A percentile compares a stretch with the other conserved stretches of the same genome.
Conservation (phyloP, 305 asterid species). For the Coffea humblotiana region DNA sequence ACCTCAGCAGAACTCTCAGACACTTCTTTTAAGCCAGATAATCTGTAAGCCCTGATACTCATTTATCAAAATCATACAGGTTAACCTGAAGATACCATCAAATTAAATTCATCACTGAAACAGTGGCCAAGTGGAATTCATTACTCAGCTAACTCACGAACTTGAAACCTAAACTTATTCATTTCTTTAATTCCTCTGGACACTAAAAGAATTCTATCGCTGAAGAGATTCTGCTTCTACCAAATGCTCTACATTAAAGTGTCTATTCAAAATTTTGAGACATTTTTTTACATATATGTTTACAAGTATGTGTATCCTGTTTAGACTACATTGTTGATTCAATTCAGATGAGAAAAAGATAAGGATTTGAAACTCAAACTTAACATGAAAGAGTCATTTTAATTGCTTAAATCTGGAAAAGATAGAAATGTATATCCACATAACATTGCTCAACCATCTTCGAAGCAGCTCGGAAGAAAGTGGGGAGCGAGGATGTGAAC, state of each 20-base stretch:
- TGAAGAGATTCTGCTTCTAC: not conserved
- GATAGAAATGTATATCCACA: not conserved
- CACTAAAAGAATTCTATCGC: not conserved
- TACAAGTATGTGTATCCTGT: not conserved
- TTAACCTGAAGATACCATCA: not conserved
- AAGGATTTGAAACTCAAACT: not conserved
- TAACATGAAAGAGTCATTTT: not conserved
- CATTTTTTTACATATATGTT: not conserved
- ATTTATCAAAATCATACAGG: not conserved
- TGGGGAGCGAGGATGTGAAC: not conserved
- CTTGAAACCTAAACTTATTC: not conserved
- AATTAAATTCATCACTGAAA: no score
- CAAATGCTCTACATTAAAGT: not conserved
- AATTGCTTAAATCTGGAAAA: not conserved
- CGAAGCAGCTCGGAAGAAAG: not conserved
- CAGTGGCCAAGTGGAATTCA: not conserved
- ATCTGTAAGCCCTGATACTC: not conserved
- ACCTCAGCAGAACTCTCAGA: not conserved
- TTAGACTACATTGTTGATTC: not conserved
- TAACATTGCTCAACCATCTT: not conserved
- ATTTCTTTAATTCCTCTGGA: not conserved
- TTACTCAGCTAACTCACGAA: not conserved
- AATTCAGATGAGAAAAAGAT: not conserved
- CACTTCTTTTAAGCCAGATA: not conserved
- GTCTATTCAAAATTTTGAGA: not conserved